Evolutionary conservation across 805 yeast species (phyloP), one percentile per base, ranked within the genome.

Genomic region (Teunomyces atbi): DNA sequence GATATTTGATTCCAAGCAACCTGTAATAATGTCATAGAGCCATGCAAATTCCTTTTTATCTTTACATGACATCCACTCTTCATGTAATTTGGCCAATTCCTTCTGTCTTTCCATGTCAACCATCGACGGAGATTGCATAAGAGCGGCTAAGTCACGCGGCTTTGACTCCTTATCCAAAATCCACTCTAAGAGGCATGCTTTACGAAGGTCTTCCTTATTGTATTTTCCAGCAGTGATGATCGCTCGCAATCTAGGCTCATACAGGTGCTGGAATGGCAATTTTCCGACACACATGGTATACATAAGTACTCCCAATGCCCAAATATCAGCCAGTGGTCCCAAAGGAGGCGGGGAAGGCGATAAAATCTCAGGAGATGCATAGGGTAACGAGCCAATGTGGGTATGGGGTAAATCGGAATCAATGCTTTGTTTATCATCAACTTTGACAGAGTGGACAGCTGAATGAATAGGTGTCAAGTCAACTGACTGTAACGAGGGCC

Each of bases 311-410:
- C 97, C 98, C 38, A 87, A 74, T 0, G 97, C 96, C 97, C 97
- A 91, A 4, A 88, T 76, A 65, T 91, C 98, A 1, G 91, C 84
- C 33, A 80, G 68, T 2, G 87, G 83, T 2, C 85, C 84, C 45
- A 79, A 58, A 49, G 83, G 70, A 57, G 82, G 69, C 4, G 89
- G 87, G 37, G 74, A 73, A 1, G 86, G 84, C 34, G 71, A 68
- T 34, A 90, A 66, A 13, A 89, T 71, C 60, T 91, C 97, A 0
- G 98, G 98, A 0, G 96, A 80, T 0, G 97, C 96, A 62, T 89
- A 91, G 0, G 97, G 97, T 27, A 91, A 71, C 1, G 96, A 90
- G 0, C 98, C 98, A 41, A 89, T 86, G 54, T 84, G 85, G 18
- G 81, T 68, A 59, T 82, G 86, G 1, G 88, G 88, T 28, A 76